Conservation (phyloP, 2,329 filamentous ascomycete species). For the Xylaria sp. region DNA sequence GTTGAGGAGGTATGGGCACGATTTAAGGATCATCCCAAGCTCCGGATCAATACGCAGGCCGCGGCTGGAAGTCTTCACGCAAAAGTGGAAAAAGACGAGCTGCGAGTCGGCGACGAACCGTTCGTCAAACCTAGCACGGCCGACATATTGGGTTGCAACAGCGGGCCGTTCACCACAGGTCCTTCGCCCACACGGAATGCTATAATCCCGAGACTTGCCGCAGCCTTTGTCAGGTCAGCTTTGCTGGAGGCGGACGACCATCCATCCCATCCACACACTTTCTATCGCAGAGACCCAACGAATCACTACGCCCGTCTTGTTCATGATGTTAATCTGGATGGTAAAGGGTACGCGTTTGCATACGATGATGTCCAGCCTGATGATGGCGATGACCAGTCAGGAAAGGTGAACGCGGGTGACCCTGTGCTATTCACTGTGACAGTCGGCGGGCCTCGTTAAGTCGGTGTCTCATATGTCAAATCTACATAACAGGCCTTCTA, state of each 20-base stretch:
- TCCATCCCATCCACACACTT: constrained; percentile 50
- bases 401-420: constrained; percentile 63
- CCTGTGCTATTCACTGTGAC: constrained; percentile 61
- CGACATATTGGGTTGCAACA: constrained; percentile 75
- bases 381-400: constrained; percentile 63
- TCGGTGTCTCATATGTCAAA: background rate
- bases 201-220: constrained; percentile 60
- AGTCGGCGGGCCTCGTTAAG: constrained; percentile 55
- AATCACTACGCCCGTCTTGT: constrained; percentile 69
- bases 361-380: constrained; percentile 68
- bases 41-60: constrained; percentile 72
- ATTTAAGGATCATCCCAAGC: constrained; percentile 50
- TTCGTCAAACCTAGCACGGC: constrained; percentile 67
- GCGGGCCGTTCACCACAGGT: constrained; percentile 65
- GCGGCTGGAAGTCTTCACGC: constrained; percentile 62
- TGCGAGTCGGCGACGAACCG: constrained; percentile 51
- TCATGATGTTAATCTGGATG: constrained; percentile 63
- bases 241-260: constrained; percentile 58
- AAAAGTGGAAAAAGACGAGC: constrained; percentile 56
- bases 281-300: constrained; percentile 55
- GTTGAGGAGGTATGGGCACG: constrained; percentile 56
- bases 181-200: constrained; percentile 53
- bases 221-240: constrained; percentile 64
- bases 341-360: constrained; percentile 68
- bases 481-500: background rate